A percentile compares a stretch with the other conserved stretches of the same genome.
These are phyloP conservation scores for Leishmania guyanensis DNA, from an alignment of 208 protist species.

Conservation along the genomic window DNA sequence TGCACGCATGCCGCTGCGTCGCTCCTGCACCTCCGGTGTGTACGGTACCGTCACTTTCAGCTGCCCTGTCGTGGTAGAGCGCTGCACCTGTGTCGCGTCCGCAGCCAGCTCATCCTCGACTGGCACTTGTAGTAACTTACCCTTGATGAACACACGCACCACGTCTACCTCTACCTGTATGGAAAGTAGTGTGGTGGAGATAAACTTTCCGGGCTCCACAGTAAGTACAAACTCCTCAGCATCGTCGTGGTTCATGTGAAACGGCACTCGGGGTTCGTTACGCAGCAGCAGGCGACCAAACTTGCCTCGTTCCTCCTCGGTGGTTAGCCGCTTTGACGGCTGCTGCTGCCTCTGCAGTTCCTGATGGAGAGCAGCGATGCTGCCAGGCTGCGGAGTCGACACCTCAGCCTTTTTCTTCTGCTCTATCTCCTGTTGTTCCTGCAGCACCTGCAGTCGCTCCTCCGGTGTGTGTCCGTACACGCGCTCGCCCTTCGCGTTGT, in stretches of 20 bases:
- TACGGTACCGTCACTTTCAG: slow-evolving; percentile 85
- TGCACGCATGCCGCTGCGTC: slow-evolving; percentile 14
- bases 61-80: slow-evolving; percentile 75
- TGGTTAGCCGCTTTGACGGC: slow-evolving; percentile 49
- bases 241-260: slow-evolving; percentile 83
- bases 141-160: slow-evolving; percentile 92
- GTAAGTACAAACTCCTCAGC: slow-evolving; percentile 73
- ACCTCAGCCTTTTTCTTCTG: slow-evolving; percentile 39
- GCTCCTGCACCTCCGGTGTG: slow-evolving; percentile 45
- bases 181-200: slow-evolving; percentile 93
- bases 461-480: slow-evolving; percentile 91
- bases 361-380: slow-evolving; percentile 63
- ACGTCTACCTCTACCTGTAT: slow-evolving; percentile 94
- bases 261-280: slow-evolving; percentile 93
- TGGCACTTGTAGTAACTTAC: slow-evolving; percentile 93
- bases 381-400: slow-evolving; percentile 40
- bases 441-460: slow-evolving; percentile 87
- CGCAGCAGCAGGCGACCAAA: slow-evolving; percentile 89
- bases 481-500: slow-evolving; percentile 89
- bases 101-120: slow-evolving; percentile 83
- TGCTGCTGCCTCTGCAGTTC: slow-evolving; percentile 61
- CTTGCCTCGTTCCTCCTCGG: slow-evolving; percentile 89
- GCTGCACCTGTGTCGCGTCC: slow-evolving; percentile 66
- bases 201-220: slow-evolving; percentile 90
- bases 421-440: slow-evolving; percentile 79